These are phyloP conservation scores for Prunus persica DNA, from an alignment of 306 rosid genomes.

Conservation along the genomic window Prunus_persica_NCBIv2 NC_034012.1:18063001-18063500, in stretches of 20 bases:
- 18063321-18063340: too few relatives aligned
- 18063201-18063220: slow-evolving; percentile 37
- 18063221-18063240: slow-evolving; percentile 26
- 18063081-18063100: slow-evolving; percentile 89
- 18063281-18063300: too few relatives aligned
- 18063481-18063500: too few relatives aligned
- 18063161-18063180: slow-evolving; percentile 33
- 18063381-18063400: too few relatives aligned
- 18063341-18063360: too few relatives aligned
- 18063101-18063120: slow-evolving; percentile 60
- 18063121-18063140: slow-evolving; percentile 14
- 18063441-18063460: too few relatives aligned
- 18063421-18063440: too few relatives aligned
- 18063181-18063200: slow-evolving; percentile 34
- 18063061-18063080: slow-evolving; percentile 67
- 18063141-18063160: slow-evolving; percentile 22
- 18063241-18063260: slow-evolving; percentile 2
- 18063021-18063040: slow-evolving; percentile 86
- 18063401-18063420: too few relatives aligned
- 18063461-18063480: too few relatives aligned
- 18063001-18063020: slow-evolving; percentile 57
- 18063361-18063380: too few relatives aligned
- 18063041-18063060: slow-evolving; percentile 95
- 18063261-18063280: too few relatives aligned
- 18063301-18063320: too few relatives aligned